Evolutionary conservation across 1,284 basidiomycete species (phyloP).

Genomic region (Irpex sp.): DNA sequence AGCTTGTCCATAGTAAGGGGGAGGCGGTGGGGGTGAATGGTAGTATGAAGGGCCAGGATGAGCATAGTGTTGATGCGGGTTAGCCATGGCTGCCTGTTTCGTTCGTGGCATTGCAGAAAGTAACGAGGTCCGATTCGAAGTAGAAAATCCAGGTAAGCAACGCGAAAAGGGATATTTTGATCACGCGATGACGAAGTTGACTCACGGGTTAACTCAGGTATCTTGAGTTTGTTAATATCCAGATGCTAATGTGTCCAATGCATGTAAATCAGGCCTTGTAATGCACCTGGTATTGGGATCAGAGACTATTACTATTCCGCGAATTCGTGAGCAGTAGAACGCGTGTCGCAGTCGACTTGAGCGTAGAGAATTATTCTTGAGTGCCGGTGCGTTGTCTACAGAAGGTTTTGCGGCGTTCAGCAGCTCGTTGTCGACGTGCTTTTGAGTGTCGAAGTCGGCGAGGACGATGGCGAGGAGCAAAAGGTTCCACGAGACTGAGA

Average conservation of each 20-base stretch:
- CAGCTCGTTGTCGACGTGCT: background rate
- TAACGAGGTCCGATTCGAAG: background rate
- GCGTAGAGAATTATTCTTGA: background rate
- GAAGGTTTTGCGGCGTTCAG: background rate
- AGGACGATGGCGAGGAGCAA: slow-evolving; percentile 3
- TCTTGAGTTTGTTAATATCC: background rate
- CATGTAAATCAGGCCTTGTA: background rate
- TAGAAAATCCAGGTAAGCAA: slow-evolving; percentile 4
- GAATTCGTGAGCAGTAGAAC: background rate
- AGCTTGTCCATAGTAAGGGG: slow-evolving; percentile 21
- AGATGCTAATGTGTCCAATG: background rate
- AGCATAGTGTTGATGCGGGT: slow-evolving; percentile 30
- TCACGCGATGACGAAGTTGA: background rate
- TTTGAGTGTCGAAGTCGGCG: slow-evolving; percentile 2
- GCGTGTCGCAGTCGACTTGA: background rate
- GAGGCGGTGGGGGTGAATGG: slow-evolving; percentile 26
- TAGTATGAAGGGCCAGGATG: slow-evolving; percentile 31
- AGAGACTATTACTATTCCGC: background rate
- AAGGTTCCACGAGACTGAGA: slow-evolving; percentile 7
- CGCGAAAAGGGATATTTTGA: background rate
- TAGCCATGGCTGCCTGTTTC: slow-evolving; percentile 24
- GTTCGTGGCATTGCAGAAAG: background rate
- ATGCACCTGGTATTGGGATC: background rate
- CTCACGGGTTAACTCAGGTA: background rate
- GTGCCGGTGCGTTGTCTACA: background rate